Evolutionary conservation across 495 filamentous ascomycete species (phyloP).

Genomic region (Mycothermus thermophilus): DNA sequence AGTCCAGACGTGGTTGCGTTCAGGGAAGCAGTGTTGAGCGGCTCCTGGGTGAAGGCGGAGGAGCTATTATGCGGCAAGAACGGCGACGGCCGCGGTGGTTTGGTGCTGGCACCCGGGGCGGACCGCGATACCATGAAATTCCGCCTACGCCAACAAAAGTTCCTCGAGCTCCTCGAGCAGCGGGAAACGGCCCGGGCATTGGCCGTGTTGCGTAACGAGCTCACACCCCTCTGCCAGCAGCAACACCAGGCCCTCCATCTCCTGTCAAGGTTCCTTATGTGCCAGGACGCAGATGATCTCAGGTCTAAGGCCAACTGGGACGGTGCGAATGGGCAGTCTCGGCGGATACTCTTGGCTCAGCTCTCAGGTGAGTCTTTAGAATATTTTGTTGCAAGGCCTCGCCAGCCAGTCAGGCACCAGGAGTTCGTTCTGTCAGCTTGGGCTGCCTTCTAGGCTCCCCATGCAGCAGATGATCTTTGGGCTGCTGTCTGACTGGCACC

Average conservation of each 20-base stretch:
- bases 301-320: constrained; percentile 78
- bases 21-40: constrained; percentile 62
- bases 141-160: constrained; percentile 84
- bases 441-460: neutral
- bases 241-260: constrained; percentile 55
- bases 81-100: constrained; percentile 29
- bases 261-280: constrained; percentile 86
- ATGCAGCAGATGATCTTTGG: constrained; percentile 1
- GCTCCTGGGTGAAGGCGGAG: constrained; percentile 78
- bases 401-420: no score
- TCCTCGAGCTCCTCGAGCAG: constrained; percentile 74
- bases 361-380: constrained; percentile 55
- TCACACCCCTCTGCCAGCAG: constrained; percentile 78
- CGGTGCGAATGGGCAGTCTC: constrained; percentile 65
- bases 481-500: no score
- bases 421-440: neutral
- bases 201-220: constrained; percentile 67
- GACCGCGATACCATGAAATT: constrained; percentile 44
- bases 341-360: constrained; percentile 60
- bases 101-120: constrained; percentile 33
- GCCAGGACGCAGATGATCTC: constrained; percentile 61
- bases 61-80: constrained; percentile 53
- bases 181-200: constrained; percentile 60
- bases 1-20: constrained; percentile 74
- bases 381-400: no score